Base-by-base conservation (phyloP, 176 grass and related monocot species). In the Hsuehochloa calcarea region DNA sequence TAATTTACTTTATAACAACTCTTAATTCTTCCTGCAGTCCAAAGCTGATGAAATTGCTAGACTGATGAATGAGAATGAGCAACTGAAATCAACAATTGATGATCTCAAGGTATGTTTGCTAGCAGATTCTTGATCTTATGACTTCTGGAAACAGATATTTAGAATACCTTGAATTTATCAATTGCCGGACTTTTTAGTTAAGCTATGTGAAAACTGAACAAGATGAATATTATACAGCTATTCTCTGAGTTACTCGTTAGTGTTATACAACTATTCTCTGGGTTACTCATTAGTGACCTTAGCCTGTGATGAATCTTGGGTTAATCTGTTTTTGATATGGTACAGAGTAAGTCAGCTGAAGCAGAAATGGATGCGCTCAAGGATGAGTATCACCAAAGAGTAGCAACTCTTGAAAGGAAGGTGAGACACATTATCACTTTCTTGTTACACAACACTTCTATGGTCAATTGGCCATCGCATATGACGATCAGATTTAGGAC, bases 401-500 rank as follows among this genome's bases (percentile, higher is more conserved):
- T 99, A 70, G 69, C 97, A 84, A 94, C 93, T 85, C 97, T 99
- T 92, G 97, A 99, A 91, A 96, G 97, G 78, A 99, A 99, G 97
- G 97, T 96, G 70, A 63, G 62, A 47, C 51, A 62, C 27, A 56
- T 73, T 74, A 37, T 71, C 55, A 65, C 38, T 43, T 80, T n/a
- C 8, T 29, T 77, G 65, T 47, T 83, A 35, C 44, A 23, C 4
- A 39, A 72, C 74, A 29, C 38, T 69, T 69, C 47, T 55, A 73
- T 67, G 49, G 5, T 58, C 41, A 19, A 34, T 86, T 62, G 13
- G 14, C 14, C 14, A 51, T 50, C 74, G 23, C 69, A 80, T 27
- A 2, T 67, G n/a, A 22, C 10, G 27, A 58, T 29, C 56, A 76
- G 43, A 64, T 78, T 76, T 85, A 62, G 54, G 34, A 67, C 38